A percentile compares a stretch with the other conserved stretches of the same genome.
These are phyloP conservation scores for Heracleum sosnowskyi DNA, from an alignment of 129 eudicot genomes.

Conservation along the genomic window DNA sequence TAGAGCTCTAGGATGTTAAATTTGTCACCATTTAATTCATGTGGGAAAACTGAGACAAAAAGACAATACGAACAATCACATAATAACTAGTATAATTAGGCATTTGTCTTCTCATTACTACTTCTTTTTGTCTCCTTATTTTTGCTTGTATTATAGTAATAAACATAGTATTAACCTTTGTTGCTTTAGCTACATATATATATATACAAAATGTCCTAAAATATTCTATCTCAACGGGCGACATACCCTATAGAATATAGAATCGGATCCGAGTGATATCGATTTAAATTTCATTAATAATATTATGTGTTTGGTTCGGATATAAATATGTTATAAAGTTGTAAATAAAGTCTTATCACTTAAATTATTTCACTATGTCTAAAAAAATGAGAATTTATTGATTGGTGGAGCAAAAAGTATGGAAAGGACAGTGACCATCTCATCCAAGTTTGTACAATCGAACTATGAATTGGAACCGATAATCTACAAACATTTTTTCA, in stretches of 20 bases:
- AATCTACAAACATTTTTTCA: too few species aligned
- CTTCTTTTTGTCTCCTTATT: slow-evolving; percentile 4
- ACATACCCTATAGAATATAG: too few species aligned
- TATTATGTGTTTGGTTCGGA: too few species aligned
- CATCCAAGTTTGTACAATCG: neutral
- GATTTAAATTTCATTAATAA: too few species aligned
- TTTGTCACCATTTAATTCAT: neutral
- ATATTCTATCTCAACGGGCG: too few species aligned
- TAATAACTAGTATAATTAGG: neutral
- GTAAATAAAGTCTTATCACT: too few species aligned
- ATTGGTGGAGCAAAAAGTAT: too few species aligned
- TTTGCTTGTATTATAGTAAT: neutral
- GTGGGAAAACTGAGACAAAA: neutral
- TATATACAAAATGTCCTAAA: neutral
- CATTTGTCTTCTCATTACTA: neutral
- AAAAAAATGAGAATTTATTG: too few species aligned
- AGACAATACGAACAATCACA: neutral
- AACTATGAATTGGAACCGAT: neutral
- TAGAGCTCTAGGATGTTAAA: neutral
- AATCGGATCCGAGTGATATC: too few species aligned
- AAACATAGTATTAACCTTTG: neutral
- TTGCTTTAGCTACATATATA: neutral
- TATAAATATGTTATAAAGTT: too few species aligned
- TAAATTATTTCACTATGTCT: too few species aligned
- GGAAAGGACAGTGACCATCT: too few species aligned